Evolutionary conservation across 2,329 filamentous ascomycete genomes (phyloP).

Genomic region (Dactylellina leptospora): DNA sequence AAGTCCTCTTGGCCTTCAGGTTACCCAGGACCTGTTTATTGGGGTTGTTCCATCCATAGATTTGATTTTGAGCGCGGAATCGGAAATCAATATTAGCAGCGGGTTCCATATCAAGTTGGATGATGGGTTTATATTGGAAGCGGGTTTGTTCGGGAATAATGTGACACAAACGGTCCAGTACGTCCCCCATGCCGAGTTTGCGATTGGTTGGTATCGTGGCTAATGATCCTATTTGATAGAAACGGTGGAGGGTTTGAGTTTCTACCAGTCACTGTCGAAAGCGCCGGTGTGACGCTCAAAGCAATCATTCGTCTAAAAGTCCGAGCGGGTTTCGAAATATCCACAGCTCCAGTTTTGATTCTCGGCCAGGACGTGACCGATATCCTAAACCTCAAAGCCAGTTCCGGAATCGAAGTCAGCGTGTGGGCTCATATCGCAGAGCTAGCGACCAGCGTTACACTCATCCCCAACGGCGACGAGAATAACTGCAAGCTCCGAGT

Average conservation of each 20-base stretch:
- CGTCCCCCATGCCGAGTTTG: slow-evolving; percentile 57
- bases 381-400: slow-evolving; percentile 56
- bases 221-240: slow-evolving; percentile 58
- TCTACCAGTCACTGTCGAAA: slow-evolving; percentile 66
- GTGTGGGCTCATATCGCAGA: slow-evolving; percentile 67
- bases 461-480: slow-evolving; percentile 58
- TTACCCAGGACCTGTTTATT: slow-evolving; percentile 61
- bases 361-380: slow-evolving; percentile 42
- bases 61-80: slow-evolving; percentile 64
- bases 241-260: slow-evolving; percentile 68
- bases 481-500: slow-evolving; percentile 63
- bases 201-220: not conserved
- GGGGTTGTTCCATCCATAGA: slow-evolving; percentile 66
- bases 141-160: slow-evolving; percentile 65
- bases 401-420: slow-evolving; percentile 64
- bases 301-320: slow-evolving; percentile 64
- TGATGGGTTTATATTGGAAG: slow-evolving; percentile 64
- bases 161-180: slow-evolving; percentile 65
- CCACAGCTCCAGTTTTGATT: slow-evolving; percentile 57
- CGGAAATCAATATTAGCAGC: slow-evolving; percentile 65
- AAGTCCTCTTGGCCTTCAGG: slow-evolving; percentile 61
- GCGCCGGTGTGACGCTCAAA: slow-evolving; percentile 62
- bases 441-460: slow-evolving; percentile 66
- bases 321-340: slow-evolving; percentile 62
- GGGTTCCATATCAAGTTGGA: slow-evolving; percentile 68